Conservation (phyloP, 176 grass and related monocot species). For the Phoenix dactylifera region DNA sequence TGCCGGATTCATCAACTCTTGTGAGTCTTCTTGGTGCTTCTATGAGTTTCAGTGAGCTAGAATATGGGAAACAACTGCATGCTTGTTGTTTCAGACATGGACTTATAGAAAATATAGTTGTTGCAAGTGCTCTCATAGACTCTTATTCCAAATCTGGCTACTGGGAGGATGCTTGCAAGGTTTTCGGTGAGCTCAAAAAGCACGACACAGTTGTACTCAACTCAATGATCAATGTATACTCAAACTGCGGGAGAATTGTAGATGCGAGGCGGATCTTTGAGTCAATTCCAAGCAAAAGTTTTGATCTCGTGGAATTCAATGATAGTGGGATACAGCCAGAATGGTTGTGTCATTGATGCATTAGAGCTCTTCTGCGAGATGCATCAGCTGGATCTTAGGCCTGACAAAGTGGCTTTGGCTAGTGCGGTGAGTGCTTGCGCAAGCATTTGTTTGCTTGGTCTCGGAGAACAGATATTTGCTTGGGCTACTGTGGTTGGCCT, state of each 20-base stretch:
- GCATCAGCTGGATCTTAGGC: constrained; percentile 29
- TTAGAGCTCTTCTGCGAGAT: constrained; percentile 40
- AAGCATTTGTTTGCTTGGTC: constrained; percentile 48
- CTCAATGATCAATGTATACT: constrained; percentile 63
- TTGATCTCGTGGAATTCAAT: constrained; percentile 79
- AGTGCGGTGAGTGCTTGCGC: constrained; percentile 56
- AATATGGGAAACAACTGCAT: constrained; percentile 36
- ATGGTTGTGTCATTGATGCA: constrained; percentile 42
- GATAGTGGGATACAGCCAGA: constrained; percentile 60
- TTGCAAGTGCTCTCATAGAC: constrained; percentile 61
- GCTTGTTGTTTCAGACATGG: constrained; percentile 38
- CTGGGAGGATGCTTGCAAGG: constrained; percentile 62
- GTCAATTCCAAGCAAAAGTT: constrained; percentile 39
- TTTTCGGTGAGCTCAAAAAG: constrained; percentile 36
- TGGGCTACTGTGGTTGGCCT: constrained; percentile 34
- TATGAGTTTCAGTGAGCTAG: constrained; percentile 19
- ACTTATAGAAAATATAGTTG: constrained; percentile 32
- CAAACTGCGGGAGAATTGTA: constrained; percentile 37
- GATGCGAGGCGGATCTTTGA: constrained; percentile 46
- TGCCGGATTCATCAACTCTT: constrained; percentile 45
- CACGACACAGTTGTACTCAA: constrained; percentile 59
- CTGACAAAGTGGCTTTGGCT: constrained; percentile 54
- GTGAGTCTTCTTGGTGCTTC: constrained; percentile 36
- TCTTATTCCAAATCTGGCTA: constrained; percentile 60
- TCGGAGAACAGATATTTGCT: constrained; percentile 56